Evolutionary conservation across 768 basidiomycete genomes (phyloP).

Genomic region (Podaxis pistillaris): DNA sequence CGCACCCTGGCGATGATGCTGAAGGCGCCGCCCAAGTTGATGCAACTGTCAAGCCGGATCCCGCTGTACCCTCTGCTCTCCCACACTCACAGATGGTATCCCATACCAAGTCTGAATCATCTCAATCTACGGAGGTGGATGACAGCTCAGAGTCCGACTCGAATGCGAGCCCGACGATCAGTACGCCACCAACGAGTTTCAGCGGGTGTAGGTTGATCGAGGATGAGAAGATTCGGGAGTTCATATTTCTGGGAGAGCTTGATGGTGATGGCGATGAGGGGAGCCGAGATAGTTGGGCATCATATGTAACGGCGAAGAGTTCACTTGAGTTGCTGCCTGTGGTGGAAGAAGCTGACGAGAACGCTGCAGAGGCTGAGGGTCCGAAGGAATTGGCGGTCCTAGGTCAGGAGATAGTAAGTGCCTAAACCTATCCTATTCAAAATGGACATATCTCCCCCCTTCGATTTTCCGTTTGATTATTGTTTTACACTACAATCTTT

Average conservation of each 20-base stretch:
- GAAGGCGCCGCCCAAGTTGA: background rate
- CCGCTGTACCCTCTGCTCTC: background rate
- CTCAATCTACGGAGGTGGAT: background rate
- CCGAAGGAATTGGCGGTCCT: background rate
- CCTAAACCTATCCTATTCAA: background rate
- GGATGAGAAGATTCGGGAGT: constrained; percentile 18
- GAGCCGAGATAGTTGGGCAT: constrained; percentile 30
- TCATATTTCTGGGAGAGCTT: background rate
- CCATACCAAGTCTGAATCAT: background rate
- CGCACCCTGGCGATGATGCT: background rate
- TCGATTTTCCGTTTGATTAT: background rate
- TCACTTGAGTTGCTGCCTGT: constrained; percentile 24
- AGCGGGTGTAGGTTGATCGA: background rate
- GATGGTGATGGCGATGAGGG: background rate
- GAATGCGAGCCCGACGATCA: constrained; percentile 2
- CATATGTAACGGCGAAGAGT: constrained; percentile 35
- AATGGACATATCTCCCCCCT: background rate
- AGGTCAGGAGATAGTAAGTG: background rate
- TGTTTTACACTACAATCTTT: background rate
- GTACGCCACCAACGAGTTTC: constrained; percentile 15
- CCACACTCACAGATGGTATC: background rate
- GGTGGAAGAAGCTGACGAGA: constrained; percentile 4
- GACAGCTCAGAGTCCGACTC: background rate
- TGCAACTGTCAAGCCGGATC: background rate
- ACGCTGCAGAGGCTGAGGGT: background rate